Evolutionary conservation across 2,329 filamentous ascomycete species (phyloP).

Genomic region (Elsinoe ampelina): DNA sequence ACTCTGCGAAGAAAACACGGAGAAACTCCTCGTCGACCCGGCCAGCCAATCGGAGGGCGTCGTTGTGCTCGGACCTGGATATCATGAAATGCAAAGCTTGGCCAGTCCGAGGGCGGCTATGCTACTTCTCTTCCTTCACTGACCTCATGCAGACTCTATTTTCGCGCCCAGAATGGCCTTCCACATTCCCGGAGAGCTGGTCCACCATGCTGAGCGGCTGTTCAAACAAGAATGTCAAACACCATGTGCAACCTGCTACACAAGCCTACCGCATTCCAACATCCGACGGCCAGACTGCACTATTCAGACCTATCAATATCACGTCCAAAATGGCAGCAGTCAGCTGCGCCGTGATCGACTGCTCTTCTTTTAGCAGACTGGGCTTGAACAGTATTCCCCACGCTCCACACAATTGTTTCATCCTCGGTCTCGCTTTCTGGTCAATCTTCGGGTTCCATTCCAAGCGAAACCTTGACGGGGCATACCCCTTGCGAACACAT

Average conservation of each 20-base stretch:
- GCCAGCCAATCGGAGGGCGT: conserved; percentile 1
- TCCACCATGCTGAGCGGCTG: neutral
- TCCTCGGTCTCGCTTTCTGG: neutral
- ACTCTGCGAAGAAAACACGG: neutral
- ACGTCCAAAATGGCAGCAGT: neutral
- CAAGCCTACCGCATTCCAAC: conserved; percentile 4
- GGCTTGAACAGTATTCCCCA: neutral
- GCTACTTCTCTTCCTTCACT: neutral
- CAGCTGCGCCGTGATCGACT: conserved; percentile 1
- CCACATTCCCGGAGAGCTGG: neutral
- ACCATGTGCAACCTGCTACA: conserved; percentile 4
- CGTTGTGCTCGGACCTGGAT: neutral
- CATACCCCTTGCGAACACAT: neutral
- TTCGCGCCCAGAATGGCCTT: conserved; percentile 1
- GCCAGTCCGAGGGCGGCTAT: neutral
- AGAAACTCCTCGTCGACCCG: neutral
- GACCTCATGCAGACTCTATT: conserved; percentile 7
- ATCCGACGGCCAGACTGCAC: neutral
- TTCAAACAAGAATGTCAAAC: conserved; percentile 9
- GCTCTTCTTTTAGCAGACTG: neutral
- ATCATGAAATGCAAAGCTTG: neutral
- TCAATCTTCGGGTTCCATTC: neutral
- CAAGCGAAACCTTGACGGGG: neutral
- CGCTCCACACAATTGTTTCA: neutral
- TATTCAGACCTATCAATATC: conserved; percentile 6